Evolutionary conservation across 129 eudicot species (phyloP).

Genomic region (Oenanthe sinensis): DNA sequence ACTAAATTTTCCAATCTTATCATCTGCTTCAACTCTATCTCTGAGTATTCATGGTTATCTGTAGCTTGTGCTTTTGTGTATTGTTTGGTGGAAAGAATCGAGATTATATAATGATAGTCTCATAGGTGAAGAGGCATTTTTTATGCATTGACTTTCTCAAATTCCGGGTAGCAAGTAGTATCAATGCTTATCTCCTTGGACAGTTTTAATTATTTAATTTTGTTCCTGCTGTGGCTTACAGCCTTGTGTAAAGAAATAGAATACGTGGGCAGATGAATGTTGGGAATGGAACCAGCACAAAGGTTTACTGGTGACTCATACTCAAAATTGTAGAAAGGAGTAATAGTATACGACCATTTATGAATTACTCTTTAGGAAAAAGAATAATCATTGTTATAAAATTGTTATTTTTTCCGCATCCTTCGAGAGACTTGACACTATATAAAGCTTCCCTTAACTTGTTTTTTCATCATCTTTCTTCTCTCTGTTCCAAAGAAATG

Average conservation of each 20-base stretch:
- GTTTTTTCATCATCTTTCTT: constrained; percentile 4
- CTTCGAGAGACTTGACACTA: background rate
- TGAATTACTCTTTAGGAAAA: background rate
- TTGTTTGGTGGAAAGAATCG: background rate
- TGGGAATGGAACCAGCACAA: background rate
- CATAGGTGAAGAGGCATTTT: background rate
- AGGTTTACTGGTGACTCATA: background rate
- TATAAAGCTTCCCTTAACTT: constrained; percentile 6
- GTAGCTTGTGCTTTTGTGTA: background rate
- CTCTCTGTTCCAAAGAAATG: constrained; percentile 24
- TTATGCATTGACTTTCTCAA: background rate
- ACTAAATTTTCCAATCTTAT: background rate
- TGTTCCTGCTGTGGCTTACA: background rate
- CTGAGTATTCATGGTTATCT: background rate
- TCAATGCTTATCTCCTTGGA: background rate
- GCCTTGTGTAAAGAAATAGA: background rate
- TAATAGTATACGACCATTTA: background rate
- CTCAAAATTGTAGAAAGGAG: background rate
- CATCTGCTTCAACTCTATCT: background rate
- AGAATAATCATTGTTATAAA: background rate
- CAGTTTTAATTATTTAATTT: background rate
- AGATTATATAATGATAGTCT: background rate
- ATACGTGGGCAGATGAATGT: constrained; percentile 5
- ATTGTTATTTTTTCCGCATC: background rate
- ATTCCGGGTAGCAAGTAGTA: background rate